These are phyloP conservation scores for Scytalidium lignicola DNA, from an alignment of 2,329 filamentous ascomycete genomes.

Conservation along the genomic window DNA sequence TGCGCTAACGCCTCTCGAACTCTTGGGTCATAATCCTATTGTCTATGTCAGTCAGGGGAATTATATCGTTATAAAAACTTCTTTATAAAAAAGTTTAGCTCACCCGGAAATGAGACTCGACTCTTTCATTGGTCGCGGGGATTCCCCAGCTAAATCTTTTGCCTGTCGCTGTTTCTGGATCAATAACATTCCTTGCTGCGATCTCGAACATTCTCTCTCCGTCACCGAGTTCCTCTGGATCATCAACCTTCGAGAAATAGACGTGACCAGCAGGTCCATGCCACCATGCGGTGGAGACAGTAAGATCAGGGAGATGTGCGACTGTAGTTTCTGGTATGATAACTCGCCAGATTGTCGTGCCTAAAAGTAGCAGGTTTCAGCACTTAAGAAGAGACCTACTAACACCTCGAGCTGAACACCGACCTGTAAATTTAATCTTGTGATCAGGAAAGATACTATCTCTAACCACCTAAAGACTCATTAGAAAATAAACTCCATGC, in stretches of 20 bases:
- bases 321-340: slow-evolving; percentile 34
- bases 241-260: slow-evolving; percentile 36
- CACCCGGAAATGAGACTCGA: slow-evolving; percentile 33
- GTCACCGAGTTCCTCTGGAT: slow-evolving; percentile 10
- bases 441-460: slow-evolving; percentile 35
- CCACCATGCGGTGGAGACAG: slow-evolving; percentile 35
- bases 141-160: slow-evolving; percentile 33
- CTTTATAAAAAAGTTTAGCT: slow-evolving; percentile 4
- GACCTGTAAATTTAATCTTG: slow-evolving; percentile 38
- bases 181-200: slow-evolving; percentile 29
- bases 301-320: slow-evolving; percentile 26
- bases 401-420: no score
- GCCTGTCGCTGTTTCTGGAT: slow-evolving; percentile 25
- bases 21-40: slow-evolving; percentile 35
- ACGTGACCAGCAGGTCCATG: slow-evolving; percentile 37
- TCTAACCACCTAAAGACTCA: slow-evolving; percentile 31
- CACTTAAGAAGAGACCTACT: slow-evolving; percentile 14
- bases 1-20: slow-evolving; percentile 33
- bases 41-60: background rate
- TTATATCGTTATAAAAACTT: background rate
- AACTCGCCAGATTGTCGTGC: slow-evolving; percentile 42
- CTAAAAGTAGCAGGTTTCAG: slow-evolving; percentile 22
- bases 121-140: slow-evolving; percentile 30
- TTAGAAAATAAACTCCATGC: background rate
- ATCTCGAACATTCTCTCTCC: slow-evolving; percentile 34